These are phyloP conservation scores for Euclidium syriacum DNA, from an alignment of 345 rosid genomes.

Conservation along the genomic window DNA sequence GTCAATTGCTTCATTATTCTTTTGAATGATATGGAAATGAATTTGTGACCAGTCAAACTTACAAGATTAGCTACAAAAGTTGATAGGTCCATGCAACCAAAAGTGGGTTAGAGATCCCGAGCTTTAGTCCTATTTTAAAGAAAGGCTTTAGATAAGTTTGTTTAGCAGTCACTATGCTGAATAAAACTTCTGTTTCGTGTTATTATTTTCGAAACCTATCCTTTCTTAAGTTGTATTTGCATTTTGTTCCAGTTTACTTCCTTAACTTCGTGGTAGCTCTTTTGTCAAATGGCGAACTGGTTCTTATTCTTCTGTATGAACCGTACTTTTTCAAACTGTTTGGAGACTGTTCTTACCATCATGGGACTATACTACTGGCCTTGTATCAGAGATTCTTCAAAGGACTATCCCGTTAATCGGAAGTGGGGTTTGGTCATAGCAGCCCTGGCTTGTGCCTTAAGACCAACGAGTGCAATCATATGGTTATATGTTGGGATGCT, in stretches of 20 bases:
- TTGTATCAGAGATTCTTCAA: conserved; percentile 50
- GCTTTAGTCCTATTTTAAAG: neutral
- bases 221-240: neutral
- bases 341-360: conserved; percentile 88
- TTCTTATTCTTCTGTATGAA: conserved; percentile 83
- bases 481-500: conserved; percentile 87
- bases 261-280: conserved; percentile 65
- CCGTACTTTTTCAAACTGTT: conserved; percentile 85
- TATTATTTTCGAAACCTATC: neutral
- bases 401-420: conserved; percentile 39
- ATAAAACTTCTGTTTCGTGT: neutral
- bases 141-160: neutral
- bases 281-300: conserved; percentile 81
- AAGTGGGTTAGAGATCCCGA: neutral
- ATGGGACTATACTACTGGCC: conserved; percentile 90
- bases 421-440: conserved; percentile 73
- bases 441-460: conserved; percentile 77
- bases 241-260: neutral
- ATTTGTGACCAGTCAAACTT: neutral
- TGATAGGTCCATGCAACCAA: neutral
- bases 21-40: neutral
- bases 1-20: neutral
- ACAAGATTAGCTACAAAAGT: neutral
- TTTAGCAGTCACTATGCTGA: neutral
- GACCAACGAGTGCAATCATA: conserved; percentile 86